phyloP scores from a whole-genome alignment of 1,139 yeast genomes.

The Scheffersomyces lignicola region DNA sequence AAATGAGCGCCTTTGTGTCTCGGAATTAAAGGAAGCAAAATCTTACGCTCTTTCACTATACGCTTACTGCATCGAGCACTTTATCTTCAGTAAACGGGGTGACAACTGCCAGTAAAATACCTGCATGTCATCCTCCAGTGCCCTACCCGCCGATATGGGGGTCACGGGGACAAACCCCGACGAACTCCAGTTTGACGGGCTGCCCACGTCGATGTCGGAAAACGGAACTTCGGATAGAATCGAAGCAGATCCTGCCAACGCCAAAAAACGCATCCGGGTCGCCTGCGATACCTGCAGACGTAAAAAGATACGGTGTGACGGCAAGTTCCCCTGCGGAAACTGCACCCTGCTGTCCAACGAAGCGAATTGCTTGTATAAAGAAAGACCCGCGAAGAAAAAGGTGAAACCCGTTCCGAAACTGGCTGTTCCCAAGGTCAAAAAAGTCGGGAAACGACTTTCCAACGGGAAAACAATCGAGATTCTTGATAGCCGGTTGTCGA shows the following conservation, averaged over 20 bases:
- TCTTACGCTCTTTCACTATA: too few relatives aligned
- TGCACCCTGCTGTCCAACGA: conserved; percentile 32
- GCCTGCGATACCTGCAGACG: conserved; percentile 57
- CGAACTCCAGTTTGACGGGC: too few relatives aligned
- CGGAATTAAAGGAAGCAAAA: too few relatives aligned
- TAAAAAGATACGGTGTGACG: conserved; percentile 54
- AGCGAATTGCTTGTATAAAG: conserved; percentile 28
- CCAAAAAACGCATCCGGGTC: conserved; percentile 35
- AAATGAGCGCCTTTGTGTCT: too few relatives aligned
- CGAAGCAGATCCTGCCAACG: background rate
- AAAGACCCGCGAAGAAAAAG: conserved; percentile 20
- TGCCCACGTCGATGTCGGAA: too few relatives aligned
- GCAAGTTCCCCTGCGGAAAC: conserved; percentile 44
- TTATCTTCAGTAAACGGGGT: too few relatives aligned
- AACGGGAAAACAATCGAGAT: conserved; percentile 15
- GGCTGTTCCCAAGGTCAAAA: background rate
- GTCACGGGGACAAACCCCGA: background rate
- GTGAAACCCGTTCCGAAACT: conserved; percentile 9
- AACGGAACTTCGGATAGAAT: too few relatives aligned
- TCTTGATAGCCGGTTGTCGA: conserved; percentile 23
- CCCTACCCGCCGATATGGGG: conserved; percentile 1
- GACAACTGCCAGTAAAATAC: too few relatives aligned
- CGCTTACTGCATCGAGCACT: too few relatives aligned
- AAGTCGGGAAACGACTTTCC: conserved; percentile 9
- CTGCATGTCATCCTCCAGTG: too few relatives aligned